Percentiles rank a stretch among this genome's conserved stretches.
phyloP scores from a whole-genome alignment of 208 protist genomes.

The Trypanosoma vivax region DNA sequence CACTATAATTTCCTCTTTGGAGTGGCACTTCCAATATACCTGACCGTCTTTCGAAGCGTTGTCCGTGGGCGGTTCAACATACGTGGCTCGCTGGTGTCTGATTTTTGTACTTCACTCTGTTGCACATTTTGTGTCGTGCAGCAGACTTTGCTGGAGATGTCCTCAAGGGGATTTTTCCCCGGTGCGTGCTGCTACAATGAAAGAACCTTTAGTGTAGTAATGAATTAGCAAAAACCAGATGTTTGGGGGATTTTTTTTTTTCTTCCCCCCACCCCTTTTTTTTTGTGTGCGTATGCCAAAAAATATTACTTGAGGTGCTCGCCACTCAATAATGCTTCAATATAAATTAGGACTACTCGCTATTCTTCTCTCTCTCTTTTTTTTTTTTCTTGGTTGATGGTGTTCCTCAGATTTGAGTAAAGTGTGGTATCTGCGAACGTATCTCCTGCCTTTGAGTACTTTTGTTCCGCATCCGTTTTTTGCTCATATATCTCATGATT shows the following conservation, averaged over 20 bases:
- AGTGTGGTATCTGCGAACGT: too few relatives aligned
- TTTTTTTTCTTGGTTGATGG: background rate
- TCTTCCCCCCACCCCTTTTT: background rate
- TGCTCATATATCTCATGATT: too few relatives aligned
- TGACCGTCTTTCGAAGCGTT: conserved; percentile 12
- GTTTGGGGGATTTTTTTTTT: background rate
- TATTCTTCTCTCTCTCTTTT: background rate
- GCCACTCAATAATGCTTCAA: too few relatives aligned
- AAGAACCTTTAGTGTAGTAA: background rate
- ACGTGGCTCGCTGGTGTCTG: conserved; percentile 1
- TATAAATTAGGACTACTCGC: background rate
- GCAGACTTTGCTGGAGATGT: conserved; percentile 64
- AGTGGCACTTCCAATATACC: background rate
- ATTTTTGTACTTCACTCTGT: conserved; percentile 25
- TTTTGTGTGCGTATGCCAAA: background rate
- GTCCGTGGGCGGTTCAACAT: conserved; percentile 21
- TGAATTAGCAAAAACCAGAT: conserved; percentile 1
- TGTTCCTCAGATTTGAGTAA: too few relatives aligned
- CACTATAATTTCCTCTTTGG: background rate
- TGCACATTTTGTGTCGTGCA: conserved; percentile 35
- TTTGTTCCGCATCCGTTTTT: too few relatives aligned
- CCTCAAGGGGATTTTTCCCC: conserved; percentile 42
- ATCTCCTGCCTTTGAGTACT: too few relatives aligned
- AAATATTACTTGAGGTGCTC: too few relatives aligned
- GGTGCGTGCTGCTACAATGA: conserved; percentile 23